Evolutionary conservation across 257 asterid species (phyloP).

Genomic region (Catharanthus roseus): DNA sequence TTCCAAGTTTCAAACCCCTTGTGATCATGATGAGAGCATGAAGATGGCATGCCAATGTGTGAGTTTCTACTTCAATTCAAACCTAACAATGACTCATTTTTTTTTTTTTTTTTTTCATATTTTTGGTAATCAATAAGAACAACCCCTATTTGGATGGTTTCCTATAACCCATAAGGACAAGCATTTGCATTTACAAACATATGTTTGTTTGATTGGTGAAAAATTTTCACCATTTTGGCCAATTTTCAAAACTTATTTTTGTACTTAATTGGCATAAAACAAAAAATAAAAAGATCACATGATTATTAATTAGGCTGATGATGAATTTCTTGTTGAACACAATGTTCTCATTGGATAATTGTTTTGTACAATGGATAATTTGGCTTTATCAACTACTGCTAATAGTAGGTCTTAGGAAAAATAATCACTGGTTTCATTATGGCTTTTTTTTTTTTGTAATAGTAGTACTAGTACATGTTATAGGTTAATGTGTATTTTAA

Average conservation of each 20-base stretch:
- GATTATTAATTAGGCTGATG: neutral
- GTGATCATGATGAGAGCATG: neutral
- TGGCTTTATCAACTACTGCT: too few relatives aligned
- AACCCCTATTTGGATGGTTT: neutral
- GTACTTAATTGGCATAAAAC: neutral
- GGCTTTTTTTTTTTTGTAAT: too few relatives aligned
- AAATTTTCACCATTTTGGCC: neutral
- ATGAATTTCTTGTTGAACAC: neutral
- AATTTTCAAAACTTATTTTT: neutral
- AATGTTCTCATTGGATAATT: neutral
- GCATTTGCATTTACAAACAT: neutral
- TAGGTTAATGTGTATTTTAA: too few relatives aligned
- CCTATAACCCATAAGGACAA: neutral
- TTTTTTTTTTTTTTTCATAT: slow-evolving; percentile 3
- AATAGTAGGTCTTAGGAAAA: too few relatives aligned
- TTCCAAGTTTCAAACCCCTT: too few relatives aligned
- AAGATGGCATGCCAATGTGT: slow-evolving; percentile 5
- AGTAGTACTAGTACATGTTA: too few relatives aligned
- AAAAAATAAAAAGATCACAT: neutral
- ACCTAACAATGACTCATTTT: neutral
- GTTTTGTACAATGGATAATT: neutral
- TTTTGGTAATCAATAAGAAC: neutral
- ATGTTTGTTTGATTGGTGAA: neutral
- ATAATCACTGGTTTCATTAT: too few relatives aligned
- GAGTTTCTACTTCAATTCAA: neutral